Evolutionary conservation across 805 yeast genomes (phyloP), one percentile per base, ranked within the genome.

Genomic region (Yamadazyma scolyti): DNA sequence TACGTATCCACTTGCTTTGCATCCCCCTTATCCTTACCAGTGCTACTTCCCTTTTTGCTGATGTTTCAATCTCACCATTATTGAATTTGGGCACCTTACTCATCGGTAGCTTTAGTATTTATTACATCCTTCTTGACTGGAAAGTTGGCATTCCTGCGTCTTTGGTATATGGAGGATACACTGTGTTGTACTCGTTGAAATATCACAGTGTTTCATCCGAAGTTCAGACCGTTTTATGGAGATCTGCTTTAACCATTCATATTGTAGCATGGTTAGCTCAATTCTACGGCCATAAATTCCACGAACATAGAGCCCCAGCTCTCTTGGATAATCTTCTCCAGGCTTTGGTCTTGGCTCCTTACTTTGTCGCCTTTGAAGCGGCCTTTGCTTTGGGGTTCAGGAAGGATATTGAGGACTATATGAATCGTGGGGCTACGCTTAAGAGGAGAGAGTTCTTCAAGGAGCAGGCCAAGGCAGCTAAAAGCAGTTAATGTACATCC

Each of bases 331-430:
- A 81, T 50, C 61, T 87, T 26, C 60, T 80, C 4, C 97, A 88
- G 50, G 93, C 97, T 4, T 54, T 90, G 12, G 87, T 90, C 0
- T 64, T 89, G 40, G 97, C 97, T 1, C 97, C 97, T 1, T 87
- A 75, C 49, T 89, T 90, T 52, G 95, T 88, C 4, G 62, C 79
- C 9, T 85, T 79, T 53, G 97, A 93, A 54, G 48, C 81, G 3
- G 68, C 84, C 9, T 85, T 86, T 46, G 54, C 61, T 34, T 44
- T 78, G n/a, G 96, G 96, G 0, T 72, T 60, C 47, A 67, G 76
- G 44, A 56, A 55, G 31, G 75, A 71, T 16, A 54, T 81, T 33
- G 65, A 76, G 37, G 64, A 58, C 34, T 45, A 51, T 5, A 75
- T 82, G 68, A 69, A 73, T 34, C 56, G 49, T 29, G 46, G 61